Conservation (phyloP, 129 eudicot genomes). For the Gnaphalium uliginosum region DNA sequence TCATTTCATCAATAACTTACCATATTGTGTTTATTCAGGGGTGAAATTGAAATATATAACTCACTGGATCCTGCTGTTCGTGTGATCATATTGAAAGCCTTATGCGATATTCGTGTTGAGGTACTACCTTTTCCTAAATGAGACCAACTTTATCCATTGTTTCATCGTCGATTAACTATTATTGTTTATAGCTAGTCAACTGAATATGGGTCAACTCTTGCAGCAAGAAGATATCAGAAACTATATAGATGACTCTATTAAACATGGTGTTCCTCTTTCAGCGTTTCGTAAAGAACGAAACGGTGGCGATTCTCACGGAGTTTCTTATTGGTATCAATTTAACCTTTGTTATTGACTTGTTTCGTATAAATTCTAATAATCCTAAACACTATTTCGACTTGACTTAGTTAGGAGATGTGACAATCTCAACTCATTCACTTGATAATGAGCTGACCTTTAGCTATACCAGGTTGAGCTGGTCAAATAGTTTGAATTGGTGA, state of each 20-base stretch:
- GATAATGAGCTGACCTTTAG: background rate
- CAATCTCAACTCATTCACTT: background rate
- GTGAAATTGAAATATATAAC: slow-evolving; percentile 81
- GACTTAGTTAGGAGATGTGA: background rate
- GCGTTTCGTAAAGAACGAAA: slow-evolving; percentile 86
- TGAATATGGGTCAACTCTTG: slow-evolving; percentile 26
- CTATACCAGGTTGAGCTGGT: background rate
- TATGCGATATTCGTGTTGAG: slow-evolving; percentile 99
- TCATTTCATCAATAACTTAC: slow-evolving; percentile 22
- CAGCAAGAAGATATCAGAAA: slow-evolving; percentile 97
- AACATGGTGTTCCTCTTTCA: slow-evolving; percentile 79
- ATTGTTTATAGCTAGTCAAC: slow-evolving; percentile 12
- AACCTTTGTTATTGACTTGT: slow-evolving; percentile 20
- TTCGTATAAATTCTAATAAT: slow-evolving; percentile 1
- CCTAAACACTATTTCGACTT: background rate
- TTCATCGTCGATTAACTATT: background rate
- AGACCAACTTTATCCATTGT: background rate
- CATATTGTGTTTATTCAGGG: slow-evolving; percentile 41
- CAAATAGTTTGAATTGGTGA: background rate
- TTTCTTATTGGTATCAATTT: slow-evolving; percentile 72
- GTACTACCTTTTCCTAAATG: slow-evolving; percentile 35
- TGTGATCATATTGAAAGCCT: slow-evolving; percentile 84
- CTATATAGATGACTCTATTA: slow-evolving; percentile 77
- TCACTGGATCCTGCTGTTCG: slow-evolving; percentile 82
- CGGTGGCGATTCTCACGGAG: slow-evolving; percentile 95